Evolutionary conservation across 257 asterid genomes (phyloP).

Genomic region (Agastache rugosa): DNA sequence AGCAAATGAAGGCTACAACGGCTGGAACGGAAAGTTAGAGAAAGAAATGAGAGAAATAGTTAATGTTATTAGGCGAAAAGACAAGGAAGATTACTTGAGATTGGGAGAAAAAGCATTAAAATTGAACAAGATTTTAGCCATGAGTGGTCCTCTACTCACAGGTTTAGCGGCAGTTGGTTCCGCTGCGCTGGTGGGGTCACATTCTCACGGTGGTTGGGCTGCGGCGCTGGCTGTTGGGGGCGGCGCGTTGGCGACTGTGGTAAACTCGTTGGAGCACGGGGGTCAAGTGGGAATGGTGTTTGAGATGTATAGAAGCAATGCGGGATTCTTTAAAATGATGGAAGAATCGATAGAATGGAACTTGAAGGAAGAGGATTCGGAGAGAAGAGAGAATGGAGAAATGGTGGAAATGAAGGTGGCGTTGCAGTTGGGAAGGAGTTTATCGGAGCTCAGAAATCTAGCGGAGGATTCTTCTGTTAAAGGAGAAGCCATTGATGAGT

Average conservation of each 20-base stretch:
- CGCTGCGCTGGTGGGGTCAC: constrained; percentile 36
- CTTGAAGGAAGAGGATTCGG: constrained; percentile 43
- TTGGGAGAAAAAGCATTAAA: constrained; percentile 50
- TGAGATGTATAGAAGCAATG: constrained; percentile 73
- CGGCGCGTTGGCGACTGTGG: constrained; percentile 25
- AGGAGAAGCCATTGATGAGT: constrained; percentile 44
- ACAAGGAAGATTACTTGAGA: constrained; percentile 53
- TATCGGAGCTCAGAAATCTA: constrained; percentile 56
- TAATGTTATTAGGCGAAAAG: constrained; percentile 44
- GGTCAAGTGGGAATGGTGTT: constrained; percentile 77
- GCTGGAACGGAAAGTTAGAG: constrained; percentile 56
- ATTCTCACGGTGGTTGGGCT: constrained; percentile 39
- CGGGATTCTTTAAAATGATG: constrained; percentile 61
- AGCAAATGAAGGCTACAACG: constrained; percentile 25
- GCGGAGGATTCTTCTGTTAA: constrained; percentile 33
- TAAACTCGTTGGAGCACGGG: constrained; percentile 25
- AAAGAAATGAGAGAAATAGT: constrained; percentile 54
- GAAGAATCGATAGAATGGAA: constrained; percentile 55
- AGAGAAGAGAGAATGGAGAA: constrained; percentile 63
- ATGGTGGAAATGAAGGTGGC: constrained; percentile 63
- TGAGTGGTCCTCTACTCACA: constrained; percentile 53
- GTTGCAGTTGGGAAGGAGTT: constrained; percentile 64
- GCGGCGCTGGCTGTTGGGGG: constrained; percentile 45
- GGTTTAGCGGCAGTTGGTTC: constrained; percentile 62
- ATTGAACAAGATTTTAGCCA: constrained; percentile 51